A percentile compares a stretch with the other conserved stretches of the same genome.
Evolutionary conservation across 2,329 filamentous ascomycete genomes (phyloP).

Genomic region (Calonectria fujianensis): DNA sequence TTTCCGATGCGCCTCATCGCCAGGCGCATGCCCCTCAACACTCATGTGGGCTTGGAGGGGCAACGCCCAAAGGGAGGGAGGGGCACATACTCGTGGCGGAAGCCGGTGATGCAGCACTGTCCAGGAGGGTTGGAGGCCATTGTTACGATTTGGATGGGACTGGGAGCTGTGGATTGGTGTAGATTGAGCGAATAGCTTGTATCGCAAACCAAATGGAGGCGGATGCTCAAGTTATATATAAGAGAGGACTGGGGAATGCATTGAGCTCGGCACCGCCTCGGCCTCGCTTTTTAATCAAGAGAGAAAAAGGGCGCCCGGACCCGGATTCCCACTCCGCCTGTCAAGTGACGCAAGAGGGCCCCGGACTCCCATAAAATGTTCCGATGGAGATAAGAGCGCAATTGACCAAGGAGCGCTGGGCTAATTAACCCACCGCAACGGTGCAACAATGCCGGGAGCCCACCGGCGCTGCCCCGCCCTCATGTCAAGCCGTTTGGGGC

Average conservation of each 20-base stretch:
- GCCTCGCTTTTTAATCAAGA: slow-evolving; percentile 42
- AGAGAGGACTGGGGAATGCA: not conserved
- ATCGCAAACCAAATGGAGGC: not conserved
- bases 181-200: not conserved
- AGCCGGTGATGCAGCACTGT: slow-evolving; percentile 71
- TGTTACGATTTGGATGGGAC: slow-evolving; percentile 8
- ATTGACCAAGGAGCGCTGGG: not conserved
- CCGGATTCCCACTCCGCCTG: slow-evolving; percentile 36
- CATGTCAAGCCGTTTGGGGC: slow-evolving; percentile 8
- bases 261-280: slow-evolving; percentile 17
- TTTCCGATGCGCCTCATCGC: not conserved
- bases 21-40: not conserved
- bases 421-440: slow-evolving; percentile 12
- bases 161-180: not conserved
- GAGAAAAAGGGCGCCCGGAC: slow-evolving; percentile 17
- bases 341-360: slow-evolving; percentile 48
- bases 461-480: slow-evolving; percentile 16
- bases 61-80: too few species aligned
- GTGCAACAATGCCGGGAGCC: slow-evolving; percentile 15
- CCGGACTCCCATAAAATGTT: slow-evolving; percentile 29
- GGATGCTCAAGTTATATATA: slow-evolving; percentile 13
- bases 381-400: slow-evolving; percentile 21
- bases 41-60: not conserved
- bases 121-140: slow-evolving; percentile 74
- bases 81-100: slow-evolving; percentile 71